Percentiles rank a stretch among this genome's conserved stretches.
phyloP scores from a whole-genome alignment of 768 basidiomycete genomes.

The Phylloporus scabripes region DNA sequence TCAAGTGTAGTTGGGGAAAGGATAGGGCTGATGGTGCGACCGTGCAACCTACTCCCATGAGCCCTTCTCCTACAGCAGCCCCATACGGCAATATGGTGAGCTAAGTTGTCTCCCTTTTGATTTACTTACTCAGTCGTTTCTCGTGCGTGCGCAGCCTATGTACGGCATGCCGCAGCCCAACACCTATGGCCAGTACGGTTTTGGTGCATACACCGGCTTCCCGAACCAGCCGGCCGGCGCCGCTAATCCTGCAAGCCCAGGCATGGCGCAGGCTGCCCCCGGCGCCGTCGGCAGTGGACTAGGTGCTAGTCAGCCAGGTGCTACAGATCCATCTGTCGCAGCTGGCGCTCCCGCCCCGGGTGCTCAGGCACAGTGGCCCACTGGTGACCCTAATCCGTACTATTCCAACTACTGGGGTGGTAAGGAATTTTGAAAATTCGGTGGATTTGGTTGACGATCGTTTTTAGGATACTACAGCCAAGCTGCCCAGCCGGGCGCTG shows the following conservation, averaged over 20 bases:
- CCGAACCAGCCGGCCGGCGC: slow-evolving; percentile 53
- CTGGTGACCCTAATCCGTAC: slow-evolving; percentile 66
- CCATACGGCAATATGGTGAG: slow-evolving; percentile 78
- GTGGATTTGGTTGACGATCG: slow-evolving; percentile 11
- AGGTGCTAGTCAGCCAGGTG: slow-evolving; percentile 52
- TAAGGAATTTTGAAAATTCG: slow-evolving; percentile 30
- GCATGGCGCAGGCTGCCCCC: slow-evolving; percentile 53
- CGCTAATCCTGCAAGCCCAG: slow-evolving; percentile 38
- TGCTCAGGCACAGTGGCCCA: slow-evolving; percentile 73
- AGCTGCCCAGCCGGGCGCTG: slow-evolving; percentile 52
- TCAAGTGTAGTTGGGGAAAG: slow-evolving; percentile 99
- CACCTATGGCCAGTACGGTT: slow-evolving; percentile 70
- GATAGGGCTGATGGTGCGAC: slow-evolving; percentile 75
- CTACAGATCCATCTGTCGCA: slow-evolving; percentile 48
- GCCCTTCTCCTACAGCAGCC: slow-evolving; percentile 54
- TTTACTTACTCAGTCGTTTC: slow-evolving; percentile 1
- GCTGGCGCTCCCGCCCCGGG: slow-evolving; percentile 45
- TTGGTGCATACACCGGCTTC: slow-evolving; percentile 68
- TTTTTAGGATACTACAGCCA: slow-evolving; percentile 74
- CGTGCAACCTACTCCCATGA: slow-evolving; percentile 47
- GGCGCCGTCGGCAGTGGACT: slow-evolving; percentile 51
- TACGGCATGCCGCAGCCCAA: slow-evolving; percentile 85
- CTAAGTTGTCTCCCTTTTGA: not conserved
- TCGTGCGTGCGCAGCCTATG: slow-evolving; percentile 54
- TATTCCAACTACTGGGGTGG: slow-evolving; percentile 85